Percentiles rank a stretch among this genome's conserved stretches.
These are phyloP conservation scores for Colletotrichum sp. DNA, from an alignment of 2,329 filamentous ascomycete species.

Conservation along the genomic window DNA sequence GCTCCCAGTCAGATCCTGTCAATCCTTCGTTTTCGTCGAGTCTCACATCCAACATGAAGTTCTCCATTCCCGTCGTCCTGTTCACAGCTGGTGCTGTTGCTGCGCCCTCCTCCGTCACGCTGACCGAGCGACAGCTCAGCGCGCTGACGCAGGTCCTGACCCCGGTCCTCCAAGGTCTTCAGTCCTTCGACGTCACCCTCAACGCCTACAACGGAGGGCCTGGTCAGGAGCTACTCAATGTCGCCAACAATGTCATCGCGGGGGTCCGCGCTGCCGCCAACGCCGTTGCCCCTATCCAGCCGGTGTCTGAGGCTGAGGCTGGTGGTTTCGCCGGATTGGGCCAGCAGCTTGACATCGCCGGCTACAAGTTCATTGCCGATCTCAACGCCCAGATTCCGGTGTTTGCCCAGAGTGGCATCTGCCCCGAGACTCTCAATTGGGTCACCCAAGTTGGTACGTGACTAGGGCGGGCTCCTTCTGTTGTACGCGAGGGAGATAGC, in stretches of 20 bases:
- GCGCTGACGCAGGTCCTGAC: background rate
- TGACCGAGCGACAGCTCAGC: background rate
- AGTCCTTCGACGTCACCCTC: background rate
- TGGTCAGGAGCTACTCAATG: background rate
- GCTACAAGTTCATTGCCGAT: background rate
- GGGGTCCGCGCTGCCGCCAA: background rate
- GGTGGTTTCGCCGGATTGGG: background rate
- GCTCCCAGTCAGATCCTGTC: background rate
- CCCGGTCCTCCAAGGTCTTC: background rate
- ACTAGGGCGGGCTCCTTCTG: background rate
- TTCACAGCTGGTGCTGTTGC: background rate
- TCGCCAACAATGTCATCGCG: background rate
- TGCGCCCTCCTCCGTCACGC: background rate
- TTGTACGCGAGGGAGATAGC: background rate
- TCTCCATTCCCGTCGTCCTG: background rate
- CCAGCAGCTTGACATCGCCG: background rate
- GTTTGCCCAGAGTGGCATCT: background rate
- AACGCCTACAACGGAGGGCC: background rate
- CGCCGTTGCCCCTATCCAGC: background rate
- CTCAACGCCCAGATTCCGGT: background rate
- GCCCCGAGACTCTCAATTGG: background rate
- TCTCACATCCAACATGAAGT: background rate
- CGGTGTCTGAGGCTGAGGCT: background rate
- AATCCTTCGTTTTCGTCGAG: background rate
- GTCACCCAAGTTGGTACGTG: background rate